Base-by-base conservation (phyloP, 202 grass and related monocot genomes). In the Elaeis oleifera region DNA sequence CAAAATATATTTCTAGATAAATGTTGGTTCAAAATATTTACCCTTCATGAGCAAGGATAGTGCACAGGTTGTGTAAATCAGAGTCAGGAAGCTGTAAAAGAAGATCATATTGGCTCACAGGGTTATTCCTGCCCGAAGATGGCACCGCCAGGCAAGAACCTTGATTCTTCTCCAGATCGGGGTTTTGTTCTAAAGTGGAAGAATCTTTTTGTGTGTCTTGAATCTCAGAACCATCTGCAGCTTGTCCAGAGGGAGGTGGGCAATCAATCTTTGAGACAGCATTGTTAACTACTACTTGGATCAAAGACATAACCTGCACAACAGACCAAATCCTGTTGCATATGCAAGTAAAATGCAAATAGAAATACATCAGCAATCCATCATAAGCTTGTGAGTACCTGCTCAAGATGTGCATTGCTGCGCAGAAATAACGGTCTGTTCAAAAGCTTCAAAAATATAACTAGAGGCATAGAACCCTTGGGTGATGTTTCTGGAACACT, bases 1-100 rank as follows among this genome's bases (percentile, higher is more conserved):
- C 36, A 44, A 44, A 11, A 44, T 44, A 44, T 44, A 44, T 44
- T 44, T 44, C 9, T 44, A 50, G 9, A 60, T 54, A 54, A 56
- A 65, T 5, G 6, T 49, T 26, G 27, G 24, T 8, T 27, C 18
- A 8, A 39, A 74, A 74, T 8, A 79, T 56, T 91, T 79, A 92
- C 88, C 88, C 84, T 61, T 92, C 88, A 70, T 81, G 77, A 71
- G 88, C 84, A 74, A 92, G 83, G 76, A 87, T 81, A 56, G 66
- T 78, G 74, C 88, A 92, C 54, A 92, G 51, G 58, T 87, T 87
- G 32, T 51, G 69, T 28, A 92, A 76, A 65, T 87, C 83, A 29
- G 64, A 74, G 32, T 81, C 75, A 22, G 83, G 88, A 78, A 92
- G 83, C 55, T 72, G 63, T 48, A 71, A 57, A 60, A 92, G 56